Base-by-base conservation (phyloP, 176 grass and related monocot species). In the Cymbopogon citratus region DNA sequence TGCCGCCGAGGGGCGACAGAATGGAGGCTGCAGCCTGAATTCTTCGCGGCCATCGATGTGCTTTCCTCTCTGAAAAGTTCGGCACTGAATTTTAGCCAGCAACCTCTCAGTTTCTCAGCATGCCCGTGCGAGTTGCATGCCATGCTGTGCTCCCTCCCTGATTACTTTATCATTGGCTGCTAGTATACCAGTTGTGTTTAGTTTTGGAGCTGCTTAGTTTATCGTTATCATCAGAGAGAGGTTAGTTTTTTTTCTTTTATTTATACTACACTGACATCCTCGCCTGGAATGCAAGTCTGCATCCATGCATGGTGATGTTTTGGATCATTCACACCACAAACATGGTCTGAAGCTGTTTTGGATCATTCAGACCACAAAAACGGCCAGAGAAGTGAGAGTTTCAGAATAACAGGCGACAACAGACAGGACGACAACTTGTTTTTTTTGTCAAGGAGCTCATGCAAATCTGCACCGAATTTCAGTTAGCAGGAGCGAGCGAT, bases 11-110 rank as follows among this genome's bases (percentile, higher is more conserved):
- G 69, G 67, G 57, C 46, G 79, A 43, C 67, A 86, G 79, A 85
- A 90, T 76, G 78, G 79, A 78, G 87, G 19, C 83, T 84, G 75
- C 67, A 26, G 56, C 57, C 46, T 83, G 83, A 89, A 78, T 82
- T 80, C 71, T 62, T 79, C 41, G 66, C 83, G 6, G 38, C 18
- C 5, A 64, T 60, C 88, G 28, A 90, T 66, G 74, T 33, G 31
- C 31, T 33, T 82, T 78, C 49, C 39, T 21, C 66, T 61, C 83
- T 82, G 60, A 90, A 90, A 90, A 86, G 88, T 40, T 68, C 46
- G 49, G 88, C 88, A 72, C 88, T 90, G 88, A 90, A 90, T 86
- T 90, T 60, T 82, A 83, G 79, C 79, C 26, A 77, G 64, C 64
- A 41, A 1, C 3, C 31, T 33, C 31, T 33, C 31, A 33, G 31